Evolutionary conservation across 257 asterid genomes (phyloP), one percentile per base, ranked within the genome.

Genomic region (Mitragyna speciosa): DNA sequence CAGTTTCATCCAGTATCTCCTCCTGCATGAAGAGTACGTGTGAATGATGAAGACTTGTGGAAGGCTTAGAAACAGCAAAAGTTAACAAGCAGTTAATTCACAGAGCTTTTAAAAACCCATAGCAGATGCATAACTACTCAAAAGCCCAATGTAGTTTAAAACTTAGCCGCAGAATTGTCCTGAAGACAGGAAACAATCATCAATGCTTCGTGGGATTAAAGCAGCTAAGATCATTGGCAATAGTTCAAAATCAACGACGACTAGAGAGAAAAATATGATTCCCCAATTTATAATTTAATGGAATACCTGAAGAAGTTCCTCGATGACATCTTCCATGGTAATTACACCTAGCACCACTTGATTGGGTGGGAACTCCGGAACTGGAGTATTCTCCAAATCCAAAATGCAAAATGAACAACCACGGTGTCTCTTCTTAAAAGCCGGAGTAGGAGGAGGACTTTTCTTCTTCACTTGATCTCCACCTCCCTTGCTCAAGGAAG

Each of bases 1-100:
- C 99, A 7, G 99, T 95, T 85, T 95, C 99, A 65, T 95, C 99
- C 74, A 96, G 86, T 87, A 96, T 96, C 93, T 96, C 99, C 95
- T 96, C 99, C 98, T 96, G 91, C 76, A 41, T 52, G 66, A 74
- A 73, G 28, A 22, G 65, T 59, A 54, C 66, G 31, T 41, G 51
- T 19, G 6, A 56, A 61, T 24, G 70, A 78, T 43, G 66, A 30
- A 41, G n/a, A 72, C 72, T 45, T 22, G 41, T 75, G 78, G 70
- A 73, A 12, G 48, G 56, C 20, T 56, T 41, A 66, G 41, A 4
- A 16, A 48, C 63, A 39, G 31, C 59, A 51, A 24, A 68, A 33
- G 19, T 69, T 15, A 30, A 19, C 45, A 47, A 75, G 24, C 7
- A 12, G 51, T 59, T 49, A 19, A 10, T 12, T 30, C 24, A 56